A percentile compares a stretch with the other conserved stretches of the same genome.
These are phyloP conservation scores for Sarcodon aspratus DNA, from an alignment of 768 basidiomycete genomes.

Conservation along the genomic window DNA sequence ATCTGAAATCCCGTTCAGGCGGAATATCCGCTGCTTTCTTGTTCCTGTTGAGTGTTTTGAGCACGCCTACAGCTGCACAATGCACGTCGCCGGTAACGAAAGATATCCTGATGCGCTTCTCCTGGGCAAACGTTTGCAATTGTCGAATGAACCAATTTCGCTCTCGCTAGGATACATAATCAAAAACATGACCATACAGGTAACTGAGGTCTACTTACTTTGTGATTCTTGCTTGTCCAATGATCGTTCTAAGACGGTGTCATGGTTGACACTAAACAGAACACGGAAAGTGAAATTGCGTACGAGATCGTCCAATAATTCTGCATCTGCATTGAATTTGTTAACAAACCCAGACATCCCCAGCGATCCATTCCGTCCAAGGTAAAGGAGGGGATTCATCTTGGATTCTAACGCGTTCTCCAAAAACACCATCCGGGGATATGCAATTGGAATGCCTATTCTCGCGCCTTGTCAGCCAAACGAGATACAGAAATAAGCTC, in stretches of 20 bases:
- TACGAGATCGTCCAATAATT: conserved; percentile 87
- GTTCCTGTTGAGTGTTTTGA: conserved; percentile 51
- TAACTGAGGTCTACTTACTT: conserved; percentile 28
- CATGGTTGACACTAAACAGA: background rate
- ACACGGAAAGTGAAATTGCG: conserved; percentile 7
- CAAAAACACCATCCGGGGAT: conserved; percentile 88
- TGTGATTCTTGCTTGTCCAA: conserved; percentile 78
- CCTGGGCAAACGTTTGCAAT: conserved; percentile 60
- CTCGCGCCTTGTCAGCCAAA: background rate
- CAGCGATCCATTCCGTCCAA: conserved; percentile 56
- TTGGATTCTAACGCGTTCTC: conserved; percentile 71
- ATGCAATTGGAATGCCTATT: conserved; percentile 71
- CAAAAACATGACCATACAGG: background rate
- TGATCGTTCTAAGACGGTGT: conserved; percentile 59
- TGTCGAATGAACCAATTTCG: conserved; percentile 81
- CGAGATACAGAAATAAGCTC: background rate
- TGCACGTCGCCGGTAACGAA: conserved; percentile 94
- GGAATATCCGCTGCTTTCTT: conserved; percentile 37
- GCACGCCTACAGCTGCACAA: conserved; percentile 70
- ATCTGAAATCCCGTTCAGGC: conserved; percentile 60
- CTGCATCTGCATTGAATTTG: conserved; percentile 87
- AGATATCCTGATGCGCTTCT: conserved; percentile 58
- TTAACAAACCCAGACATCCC: conserved; percentile 76
- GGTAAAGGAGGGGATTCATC: conserved; percentile 71
- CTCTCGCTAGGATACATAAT: conserved; percentile 46